Evolutionary conservation across 75 land plant genomes (phyloP).

Genomic region (Picea glauca): DNA sequence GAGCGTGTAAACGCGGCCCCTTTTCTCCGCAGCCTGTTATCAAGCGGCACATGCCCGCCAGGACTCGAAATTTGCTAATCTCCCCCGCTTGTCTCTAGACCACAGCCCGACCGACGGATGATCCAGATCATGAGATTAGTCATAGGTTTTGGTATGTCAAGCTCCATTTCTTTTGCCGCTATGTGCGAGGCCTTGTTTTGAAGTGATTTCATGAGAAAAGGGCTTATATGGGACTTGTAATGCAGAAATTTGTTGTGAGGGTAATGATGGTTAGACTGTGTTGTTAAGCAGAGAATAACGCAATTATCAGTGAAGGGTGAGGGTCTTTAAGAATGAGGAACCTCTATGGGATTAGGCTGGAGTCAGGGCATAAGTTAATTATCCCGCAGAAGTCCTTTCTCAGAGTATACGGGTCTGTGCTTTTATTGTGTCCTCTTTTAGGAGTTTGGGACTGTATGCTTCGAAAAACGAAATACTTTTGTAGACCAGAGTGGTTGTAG

Average conservation of each 20-base stretch:
- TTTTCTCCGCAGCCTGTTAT: no score
- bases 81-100: no score
- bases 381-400: background rate
- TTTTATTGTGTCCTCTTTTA: constrained; percentile 5
- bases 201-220: background rate
- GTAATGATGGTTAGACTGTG: background rate
- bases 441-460: constrained; percentile 66
- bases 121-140: background rate
- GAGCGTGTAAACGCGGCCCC: no score
- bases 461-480: constrained; percentile 66
- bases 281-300: background rate
- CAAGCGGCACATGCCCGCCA: no score
- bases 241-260: background rate
- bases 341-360: background rate
- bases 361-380: constrained; percentile 6
- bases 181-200: background rate
- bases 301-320: background rate
- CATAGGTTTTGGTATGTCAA: background rate
- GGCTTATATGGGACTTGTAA: background rate
- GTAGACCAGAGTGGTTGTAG: constrained; percentile 82
- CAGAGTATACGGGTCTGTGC: background rate
- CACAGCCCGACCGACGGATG: no score
- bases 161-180: background rate
- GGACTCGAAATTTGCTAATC: no score
- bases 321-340: constrained; percentile 1